These are phyloP conservation scores for Fusarium sp. DNA, from an alignment of 2,329 filamentous ascomycete genomes.

Conservation along the genomic window DNA sequence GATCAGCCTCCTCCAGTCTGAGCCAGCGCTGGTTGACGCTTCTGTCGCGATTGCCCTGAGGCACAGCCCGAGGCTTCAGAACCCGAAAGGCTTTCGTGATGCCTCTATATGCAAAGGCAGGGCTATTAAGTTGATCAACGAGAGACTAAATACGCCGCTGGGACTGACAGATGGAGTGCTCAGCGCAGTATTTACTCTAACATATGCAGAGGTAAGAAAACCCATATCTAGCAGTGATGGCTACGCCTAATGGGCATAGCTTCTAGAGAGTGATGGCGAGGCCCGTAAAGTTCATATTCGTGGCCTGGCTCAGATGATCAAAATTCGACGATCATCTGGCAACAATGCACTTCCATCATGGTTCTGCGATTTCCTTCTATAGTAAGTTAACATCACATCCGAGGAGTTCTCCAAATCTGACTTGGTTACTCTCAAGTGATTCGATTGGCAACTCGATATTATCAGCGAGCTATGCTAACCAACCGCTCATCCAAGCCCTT, in stretches of 20 bases:
- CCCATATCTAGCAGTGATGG: accelerated
- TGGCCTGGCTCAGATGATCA: slow-evolving; percentile 30
- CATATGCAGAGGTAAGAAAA: slow-evolving; percentile 29
- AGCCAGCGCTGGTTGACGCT: slow-evolving; percentile 47
- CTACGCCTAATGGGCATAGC: not conserved
- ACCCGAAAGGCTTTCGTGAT: not conserved
- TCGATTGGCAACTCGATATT: slow-evolving; percentile 29
- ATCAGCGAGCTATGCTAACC: slow-evolving; percentile 1
- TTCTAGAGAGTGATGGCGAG: slow-evolving; percentile 26
- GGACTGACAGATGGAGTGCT: slow-evolving; percentile 38
- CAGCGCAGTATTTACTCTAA: slow-evolving; percentile 40
- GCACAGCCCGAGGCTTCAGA: not conserved
- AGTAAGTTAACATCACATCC: not conserved
- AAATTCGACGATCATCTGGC: slow-evolving; percentile 8
- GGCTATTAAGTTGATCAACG: slow-evolving; percentile 37
- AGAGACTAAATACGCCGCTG: slow-evolving; percentile 2
- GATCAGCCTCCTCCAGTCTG: slow-evolving; percentile 35
- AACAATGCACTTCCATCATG: slow-evolving; percentile 3
- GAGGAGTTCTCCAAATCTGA: accelerated
- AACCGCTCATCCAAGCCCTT: slow-evolving; percentile 33
- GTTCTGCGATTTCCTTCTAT: slow-evolving; percentile 24
- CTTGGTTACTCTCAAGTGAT: slow-evolving; percentile 8
- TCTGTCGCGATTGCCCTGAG: slow-evolving; percentile 39
- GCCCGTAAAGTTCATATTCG: slow-evolving; percentile 27
- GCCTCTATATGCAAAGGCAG: slow-evolving; percentile 10